Percentiles rank a stretch among this genome's conserved stretches.
phyloP scores from a whole-genome alignment of 2,329 filamentous ascomycete species.

The Herpomyces periplanetae region DNA sequence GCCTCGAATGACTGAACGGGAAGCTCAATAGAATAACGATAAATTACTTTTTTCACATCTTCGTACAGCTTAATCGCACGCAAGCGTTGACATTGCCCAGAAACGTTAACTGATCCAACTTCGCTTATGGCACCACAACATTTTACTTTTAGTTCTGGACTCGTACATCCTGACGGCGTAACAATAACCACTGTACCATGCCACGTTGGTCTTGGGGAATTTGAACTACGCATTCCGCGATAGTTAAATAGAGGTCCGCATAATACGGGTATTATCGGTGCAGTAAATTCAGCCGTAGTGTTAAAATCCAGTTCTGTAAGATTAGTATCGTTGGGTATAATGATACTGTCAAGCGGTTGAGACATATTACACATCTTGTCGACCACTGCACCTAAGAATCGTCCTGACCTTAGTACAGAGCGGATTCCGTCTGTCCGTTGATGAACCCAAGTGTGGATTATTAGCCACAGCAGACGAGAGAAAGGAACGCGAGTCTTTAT shows the following conservation, averaged over 20 bases:
- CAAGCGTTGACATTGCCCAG: constrained; percentile 2
- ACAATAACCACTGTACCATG: constrained; percentile 56
- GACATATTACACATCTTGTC: too few relatives aligned
- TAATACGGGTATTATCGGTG: too few relatives aligned
- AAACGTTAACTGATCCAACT: constrained; percentile 6
- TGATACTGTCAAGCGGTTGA: too few relatives aligned
- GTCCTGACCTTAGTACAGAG: too few relatives aligned
- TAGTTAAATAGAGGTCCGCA: constrained; percentile 43
- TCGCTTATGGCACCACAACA: constrained; percentile 11
- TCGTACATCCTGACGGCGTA: constrained; percentile 24
- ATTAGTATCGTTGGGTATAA: too few relatives aligned
- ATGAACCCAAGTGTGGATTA: too few relatives aligned
- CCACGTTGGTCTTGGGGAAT: constrained; percentile 16
- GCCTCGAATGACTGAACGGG: constrained; percentile 31
- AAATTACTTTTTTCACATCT: constrained; percentile 17
- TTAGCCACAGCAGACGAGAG: too few relatives aligned
- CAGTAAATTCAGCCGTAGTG: too few relatives aligned
- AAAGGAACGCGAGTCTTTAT: too few relatives aligned
- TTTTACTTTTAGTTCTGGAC: constrained; percentile 18
- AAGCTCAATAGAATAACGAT: constrained; percentile 16
- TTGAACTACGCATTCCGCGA: constrained; percentile 21
- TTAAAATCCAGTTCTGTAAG: too few relatives aligned
- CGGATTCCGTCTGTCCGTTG: too few relatives aligned
- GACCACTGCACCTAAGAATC: too few relatives aligned
- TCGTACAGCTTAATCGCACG: constrained; percentile 14